Evolutionary conservation across 2,329 filamentous ascomycete species (phyloP).

Genomic region (Aphanoascus verrucosus): DNA sequence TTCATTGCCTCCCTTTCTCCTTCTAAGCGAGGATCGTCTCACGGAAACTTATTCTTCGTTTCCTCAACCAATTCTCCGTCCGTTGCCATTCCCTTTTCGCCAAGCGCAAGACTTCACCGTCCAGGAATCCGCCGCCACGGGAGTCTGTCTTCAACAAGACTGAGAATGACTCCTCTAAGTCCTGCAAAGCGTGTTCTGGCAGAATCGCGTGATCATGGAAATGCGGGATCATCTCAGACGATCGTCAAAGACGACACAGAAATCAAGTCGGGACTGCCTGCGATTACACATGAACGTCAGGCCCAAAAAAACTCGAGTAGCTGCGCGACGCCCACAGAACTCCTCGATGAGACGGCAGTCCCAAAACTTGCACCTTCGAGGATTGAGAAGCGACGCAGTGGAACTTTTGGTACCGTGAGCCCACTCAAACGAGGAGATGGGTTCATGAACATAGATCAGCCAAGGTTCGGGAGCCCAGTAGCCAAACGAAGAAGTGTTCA

Average conservation of each 20-base stretch:
- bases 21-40: slow-evolving; percentile 41
- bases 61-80: slow-evolving; percentile 40
- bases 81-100: slow-evolving; percentile 54
- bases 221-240: slow-evolving; percentile 45
- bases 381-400: slow-evolving; percentile 42
- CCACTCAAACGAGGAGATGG: slow-evolving; percentile 87
- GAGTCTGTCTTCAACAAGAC: slow-evolving; percentile 36
- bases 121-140: slow-evolving; percentile 34
- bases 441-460: slow-evolving; percentile 74
- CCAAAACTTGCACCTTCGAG: slow-evolving; percentile 34
- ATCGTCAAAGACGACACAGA: slow-evolving; percentile 18
- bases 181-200: slow-evolving; percentile 68
- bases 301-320: slow-evolving; percentile 7
- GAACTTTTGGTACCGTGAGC: slow-evolving; percentile 47
- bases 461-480: slow-evolving; percentile 57
- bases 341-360: background rate
- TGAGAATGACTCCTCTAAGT: slow-evolving; percentile 65
- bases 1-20: slow-evolving; percentile 48
- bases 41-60: slow-evolving; percentile 45
- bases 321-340: background rate
- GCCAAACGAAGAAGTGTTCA: slow-evolving; percentile 86
- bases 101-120: slow-evolving; percentile 51
- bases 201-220: slow-evolving; percentile 59
- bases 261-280: slow-evolving; percentile 1
- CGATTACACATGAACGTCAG: slow-evolving; percentile 6